phyloP scores from a whole-genome alignment of 192 early-diverging fungal genomes.

The Backusella sp. region DNA sequence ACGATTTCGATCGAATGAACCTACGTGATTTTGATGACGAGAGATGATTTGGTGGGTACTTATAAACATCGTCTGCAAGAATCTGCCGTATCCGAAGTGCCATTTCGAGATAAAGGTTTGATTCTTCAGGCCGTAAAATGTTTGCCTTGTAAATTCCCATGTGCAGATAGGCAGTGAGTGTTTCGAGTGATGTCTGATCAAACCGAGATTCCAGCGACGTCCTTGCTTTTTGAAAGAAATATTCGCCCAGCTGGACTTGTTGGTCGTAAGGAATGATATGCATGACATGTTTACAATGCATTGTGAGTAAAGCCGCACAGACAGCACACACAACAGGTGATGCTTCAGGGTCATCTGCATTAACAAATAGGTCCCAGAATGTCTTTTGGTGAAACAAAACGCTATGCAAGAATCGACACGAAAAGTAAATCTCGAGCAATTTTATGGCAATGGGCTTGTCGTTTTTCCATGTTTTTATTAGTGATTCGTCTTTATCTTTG shows the following conservation, averaged over 20 bases:
- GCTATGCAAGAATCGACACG: conserved; percentile 5
- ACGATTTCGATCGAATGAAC: not conserved
- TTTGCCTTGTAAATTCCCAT: conserved; percentile 17
- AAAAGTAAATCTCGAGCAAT: conserved; percentile 9
- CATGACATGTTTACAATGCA: conserved; percentile 20
- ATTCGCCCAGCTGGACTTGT: not conserved
- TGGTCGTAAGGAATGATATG: conserved; percentile 5
- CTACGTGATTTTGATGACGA: not conserved
- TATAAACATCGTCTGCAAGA: not conserved
- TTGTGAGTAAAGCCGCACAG: conserved; percentile 18
- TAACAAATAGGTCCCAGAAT: conserved; percentile 18
- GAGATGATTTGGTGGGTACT: not conserved
- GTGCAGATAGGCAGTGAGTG: not conserved
- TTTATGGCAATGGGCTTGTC: not conserved
- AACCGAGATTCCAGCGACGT: not conserved
- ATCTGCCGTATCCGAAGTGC: conserved; percentile 14
- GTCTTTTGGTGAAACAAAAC: conserved; percentile 12
- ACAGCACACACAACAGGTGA: conserved; percentile 21
- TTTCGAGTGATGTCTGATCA: conserved; percentile 18
- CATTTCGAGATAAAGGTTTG: conserved; percentile 20
- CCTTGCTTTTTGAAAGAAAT: conserved; percentile 15
- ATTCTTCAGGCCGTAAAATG: conserved; percentile 4
- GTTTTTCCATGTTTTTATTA: not conserved
- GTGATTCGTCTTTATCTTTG: not conserved
- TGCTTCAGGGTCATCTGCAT: not conserved